phyloP scores from a whole-genome alignment of 352 stramenopile species.

The Aphanomyces stellatus region DNA sequence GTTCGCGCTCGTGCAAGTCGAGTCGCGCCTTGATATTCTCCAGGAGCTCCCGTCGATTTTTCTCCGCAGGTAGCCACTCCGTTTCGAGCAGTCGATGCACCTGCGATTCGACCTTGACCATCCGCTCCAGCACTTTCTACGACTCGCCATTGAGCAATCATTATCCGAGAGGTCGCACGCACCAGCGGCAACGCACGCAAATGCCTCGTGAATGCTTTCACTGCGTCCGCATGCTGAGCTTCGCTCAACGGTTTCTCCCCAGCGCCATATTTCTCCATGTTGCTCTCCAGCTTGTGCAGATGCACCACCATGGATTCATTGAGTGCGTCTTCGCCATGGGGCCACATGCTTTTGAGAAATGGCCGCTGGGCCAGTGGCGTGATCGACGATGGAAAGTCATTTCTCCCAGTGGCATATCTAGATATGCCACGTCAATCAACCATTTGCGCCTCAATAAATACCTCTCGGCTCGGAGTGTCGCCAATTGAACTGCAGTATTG shows the following conservation, averaged over 20 bases:
- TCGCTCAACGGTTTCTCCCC: not conserved
- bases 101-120: not conserved
- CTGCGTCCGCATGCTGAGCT: not conserved
- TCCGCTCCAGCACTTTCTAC: not conserved
- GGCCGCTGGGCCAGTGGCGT: not conserved
- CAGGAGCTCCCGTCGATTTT: not conserved
- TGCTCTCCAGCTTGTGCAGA: not conserved
- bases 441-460: too few relatives aligned
- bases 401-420: too few relatives aligned
- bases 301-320: not conserved
- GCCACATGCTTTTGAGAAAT: slow-evolving; percentile 7
- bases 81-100: not conserved
- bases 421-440: too few relatives aligned
- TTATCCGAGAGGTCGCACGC: not conserved
- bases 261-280: not conserved
- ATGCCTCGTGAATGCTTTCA: not conserved
- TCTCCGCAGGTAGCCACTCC: slow-evolving; percentile 8
- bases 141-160: not conserved
- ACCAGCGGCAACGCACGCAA: slow-evolving; percentile 1
- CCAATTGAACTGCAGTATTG: not conserved
- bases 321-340: not conserved
- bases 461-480: not conserved
- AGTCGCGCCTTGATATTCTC: not conserved
- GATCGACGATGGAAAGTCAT: too few relatives aligned
- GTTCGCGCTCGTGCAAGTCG: not conserved